Base-by-base conservation (phyloP, 2,329 filamentous ascomycete species). In the Metarhizium robertsii region DNA sequence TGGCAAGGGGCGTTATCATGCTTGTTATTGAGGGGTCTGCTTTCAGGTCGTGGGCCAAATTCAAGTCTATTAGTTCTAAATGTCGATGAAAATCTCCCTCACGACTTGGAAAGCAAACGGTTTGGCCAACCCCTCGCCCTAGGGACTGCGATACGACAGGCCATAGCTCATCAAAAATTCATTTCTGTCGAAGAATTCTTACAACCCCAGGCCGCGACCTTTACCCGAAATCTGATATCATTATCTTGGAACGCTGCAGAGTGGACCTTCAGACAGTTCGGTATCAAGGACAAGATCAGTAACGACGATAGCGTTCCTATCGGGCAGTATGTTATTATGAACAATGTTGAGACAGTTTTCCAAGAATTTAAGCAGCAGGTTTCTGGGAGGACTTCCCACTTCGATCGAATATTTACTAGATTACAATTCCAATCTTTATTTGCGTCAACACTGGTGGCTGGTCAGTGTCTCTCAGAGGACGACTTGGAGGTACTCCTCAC, bases 91-190 rank as follows among this genome's bases (percentile, higher is more conserved):
- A 76, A 81, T 34, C 78, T 99, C 1, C 73, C 88, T 25, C 79
- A 82, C 29, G 83, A 84, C 40, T 75, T 99, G 53, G 86, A 92
- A 61, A 88, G 79, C 51, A 84, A 84, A 48, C 85, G 92, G 63
- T 92, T 84, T 70, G 94, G 94, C 2, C 81, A 85, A 49, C 94
- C 94, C 2, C 78, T 92, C 10, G 90, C 88, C 3, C 75, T 99
- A 1, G 87, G 87, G 1, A 83, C 85, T 3, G 94, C 92, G 5
- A 75, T 97, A 51, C 72, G 73, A 34, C 92, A 97, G 63, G 88
- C 88, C 0, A 73, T 94, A 1, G 75, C 79, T 53, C 81, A 78
- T 47, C 83, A 79, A 50, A 84, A 87, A 48, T 80, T 96, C 69
- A 75, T 96, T 13, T 83, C 87, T 0, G 65, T 92, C 11, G 73